Percentiles rank a stretch among this genome's conserved stretches.
Evolutionary conservation across 164 flowering plant genomes (phyloP).

Genomic region (Vitis riparia): DNA sequence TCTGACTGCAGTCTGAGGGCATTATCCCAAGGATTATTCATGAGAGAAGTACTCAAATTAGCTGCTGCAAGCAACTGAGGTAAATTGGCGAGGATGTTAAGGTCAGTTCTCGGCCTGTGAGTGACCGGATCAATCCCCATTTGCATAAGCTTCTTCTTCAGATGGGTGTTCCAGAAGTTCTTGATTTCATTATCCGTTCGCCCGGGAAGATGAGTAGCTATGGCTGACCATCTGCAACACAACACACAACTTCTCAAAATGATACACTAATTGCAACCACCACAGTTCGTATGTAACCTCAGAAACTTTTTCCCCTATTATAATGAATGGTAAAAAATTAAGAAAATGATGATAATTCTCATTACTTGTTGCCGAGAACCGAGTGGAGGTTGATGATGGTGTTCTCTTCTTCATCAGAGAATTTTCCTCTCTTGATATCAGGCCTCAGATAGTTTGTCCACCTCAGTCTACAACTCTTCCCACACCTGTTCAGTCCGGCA

Average conservation of each 20-base stretch:
- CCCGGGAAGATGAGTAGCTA: conserved; percentile 33
- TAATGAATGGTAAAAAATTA: not conserved
- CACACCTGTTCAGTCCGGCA: conserved; percentile 36
- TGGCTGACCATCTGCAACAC: conserved; percentile 31
- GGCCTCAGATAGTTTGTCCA: conserved; percentile 40
- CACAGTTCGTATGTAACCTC: no score
- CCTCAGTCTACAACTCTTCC: conserved; percentile 34
- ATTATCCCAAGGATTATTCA: conserved; percentile 15
- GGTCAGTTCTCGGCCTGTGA: conserved; percentile 32
- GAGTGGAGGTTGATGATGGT: conserved; percentile 30
- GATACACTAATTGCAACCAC: no score
- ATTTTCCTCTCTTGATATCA: conserved; percentile 38
- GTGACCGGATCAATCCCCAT: conserved; percentile 46
- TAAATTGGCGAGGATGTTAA: conserved; percentile 20
- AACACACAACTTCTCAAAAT: not conserved
- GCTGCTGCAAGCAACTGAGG: conserved; percentile 30
- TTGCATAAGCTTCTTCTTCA: conserved; percentile 34
- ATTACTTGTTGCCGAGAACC: conserved; percentile 34
- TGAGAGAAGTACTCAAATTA: conserved; percentile 4
- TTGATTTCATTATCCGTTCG: conserved; percentile 37
- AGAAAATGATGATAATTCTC: not conserved
- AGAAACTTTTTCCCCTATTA: not conserved
- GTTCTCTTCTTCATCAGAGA: conserved; percentile 31
- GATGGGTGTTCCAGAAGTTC: conserved; percentile 39
- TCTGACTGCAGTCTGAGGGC: conserved; percentile 11